Evolutionary conservation across 2,329 filamentous ascomycete genomes (phyloP), one percentile per base, ranked within the genome.

Genomic region (Nothopassalora personata): DNA sequence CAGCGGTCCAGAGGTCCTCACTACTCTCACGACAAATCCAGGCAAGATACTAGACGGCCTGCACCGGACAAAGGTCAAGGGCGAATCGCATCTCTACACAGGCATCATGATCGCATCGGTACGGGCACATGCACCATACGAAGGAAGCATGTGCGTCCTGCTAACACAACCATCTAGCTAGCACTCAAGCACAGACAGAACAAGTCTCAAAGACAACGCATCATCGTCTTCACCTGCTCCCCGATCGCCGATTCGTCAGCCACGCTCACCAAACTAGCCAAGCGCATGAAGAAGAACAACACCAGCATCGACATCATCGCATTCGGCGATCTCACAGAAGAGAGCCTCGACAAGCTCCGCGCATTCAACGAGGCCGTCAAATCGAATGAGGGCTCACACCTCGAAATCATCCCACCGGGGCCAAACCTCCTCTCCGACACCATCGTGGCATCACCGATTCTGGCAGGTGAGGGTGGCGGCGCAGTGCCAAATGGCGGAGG

Each of bases 231-330:
- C 76, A 88, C 92, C 64, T 99, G 94, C 83, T 96, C 91, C 46
- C 89, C 92, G 30, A 87, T 97, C 71, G 83, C 86, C 62, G 94
- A 99, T 72, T 88, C 90, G 64, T 89, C 97, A 75, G 94, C 94
- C 79, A 86, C 88, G 56, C 85, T 99, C 53, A 84, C 92, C 63
- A 90, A 90, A 72, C 83, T 99, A 31, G 92, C 94, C 48, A 96
- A 94, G 81, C 95, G 94, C 80, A 95, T 97, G 91, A 97, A 97
- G 86, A 99, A 99, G 83, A 89, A 88, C 76, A 93, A 90, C 71
- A 90, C 96, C 61, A 90, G 87, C 62, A 90, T 99, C 72, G 94
- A 99, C 75, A 93, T 99, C 71, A 84, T 99, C 62, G 86, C 93
- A 50, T 99, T 99, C 70, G 94, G 94, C 67, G 93, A 99, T 69